Evolutionary conservation across 2,329 filamentous ascomycete genomes (phyloP).

Genomic region (Paecilomyces dactylethromorphus): DNA sequence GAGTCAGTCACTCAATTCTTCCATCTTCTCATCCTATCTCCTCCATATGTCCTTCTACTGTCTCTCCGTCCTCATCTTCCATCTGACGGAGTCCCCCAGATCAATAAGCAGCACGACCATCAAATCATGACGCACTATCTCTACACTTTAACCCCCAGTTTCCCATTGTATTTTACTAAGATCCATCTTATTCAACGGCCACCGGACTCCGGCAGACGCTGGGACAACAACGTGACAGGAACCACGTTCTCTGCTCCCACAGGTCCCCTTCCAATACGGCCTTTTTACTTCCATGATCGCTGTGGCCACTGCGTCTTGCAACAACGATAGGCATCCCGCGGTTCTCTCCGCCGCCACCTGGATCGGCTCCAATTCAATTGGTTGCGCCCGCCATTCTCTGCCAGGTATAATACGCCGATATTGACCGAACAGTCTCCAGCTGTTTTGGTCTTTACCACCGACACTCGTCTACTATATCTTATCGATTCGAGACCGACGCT

Average conservation of each 20-base stretch:
- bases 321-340: background rate
- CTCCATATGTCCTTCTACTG: constrained; percentile 1
- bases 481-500: background rate
- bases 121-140: constrained; percentile 9
- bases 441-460: background rate
- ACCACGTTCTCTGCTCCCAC: background rate
- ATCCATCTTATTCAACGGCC: background rate
- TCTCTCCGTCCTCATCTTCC: constrained; percentile 1
- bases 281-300: constrained; percentile 5
- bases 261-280: background rate
- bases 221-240: background rate
- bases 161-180: constrained; percentile 2
- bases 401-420: background rate
- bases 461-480: background rate
- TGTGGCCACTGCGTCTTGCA: background rate
- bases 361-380: background rate
- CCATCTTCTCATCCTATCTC: background rate
- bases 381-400: background rate
- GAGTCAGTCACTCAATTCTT: background rate
- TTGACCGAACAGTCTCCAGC: background rate
- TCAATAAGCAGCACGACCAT: constrained; percentile 5
- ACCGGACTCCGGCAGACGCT: background rate
- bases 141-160: constrained; percentile 1
- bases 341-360: constrained; percentile 4
- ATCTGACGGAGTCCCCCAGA: constrained; percentile 2